Percentiles rank a stretch among this genome's conserved stretches.
Conservation (phyloP, 371 early-diverging fungal species). For the Paraphysoderma sedebokerense region DNA sequence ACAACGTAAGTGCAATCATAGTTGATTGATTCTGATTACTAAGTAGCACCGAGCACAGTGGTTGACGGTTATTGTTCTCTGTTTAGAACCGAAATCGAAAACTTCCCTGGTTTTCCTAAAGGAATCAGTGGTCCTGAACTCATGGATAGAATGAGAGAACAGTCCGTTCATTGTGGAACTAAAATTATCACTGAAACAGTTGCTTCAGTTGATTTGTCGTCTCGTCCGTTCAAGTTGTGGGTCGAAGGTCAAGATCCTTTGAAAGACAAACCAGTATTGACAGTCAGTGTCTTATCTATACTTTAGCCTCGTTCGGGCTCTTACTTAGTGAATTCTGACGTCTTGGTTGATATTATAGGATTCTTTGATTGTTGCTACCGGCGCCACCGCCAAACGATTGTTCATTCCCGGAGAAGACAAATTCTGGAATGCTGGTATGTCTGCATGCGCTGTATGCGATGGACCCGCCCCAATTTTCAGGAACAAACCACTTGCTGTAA, state of each 20-base stretch:
- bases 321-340: too few relatives aligned
- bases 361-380: slow-evolving; percentile 90
- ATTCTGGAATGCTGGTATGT: slow-evolving; percentile 93
- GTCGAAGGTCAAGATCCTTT: slow-evolving; percentile 59
- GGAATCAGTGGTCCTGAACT: slow-evolving; percentile 65
- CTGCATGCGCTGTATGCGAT: slow-evolving; percentile 99
- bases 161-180: slow-evolving; percentile 66
- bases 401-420: slow-evolving; percentile 57
- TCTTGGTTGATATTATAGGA: slow-evolving; percentile 33
- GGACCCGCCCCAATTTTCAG: slow-evolving; percentile 94
- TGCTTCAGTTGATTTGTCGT: slow-evolving; percentile 54
- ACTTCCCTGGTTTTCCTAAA: slow-evolving; percentile 73
- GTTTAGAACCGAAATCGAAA: slow-evolving; percentile 86
- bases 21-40: too few relatives aligned
- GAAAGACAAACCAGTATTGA: too few relatives aligned
- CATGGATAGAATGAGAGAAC: slow-evolving; percentile 64
- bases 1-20: too few relatives aligned
- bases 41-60: too few relatives aligned
- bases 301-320: too few relatives aligned
- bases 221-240: slow-evolving; percentile 82
- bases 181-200: slow-evolving; percentile 80
- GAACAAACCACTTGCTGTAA: slow-evolving; percentile 80
- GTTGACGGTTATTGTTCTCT: too few relatives aligned
- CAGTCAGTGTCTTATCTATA: too few relatives aligned
- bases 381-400: slow-evolving; percentile 95